Percentiles rank a stretch among this genome's conserved stretches.
These are phyloP conservation scores for Calonectria pauciramosa DNA, from an alignment of 2,329 filamentous ascomycete genomes.

Conservation along the genomic window DNA sequence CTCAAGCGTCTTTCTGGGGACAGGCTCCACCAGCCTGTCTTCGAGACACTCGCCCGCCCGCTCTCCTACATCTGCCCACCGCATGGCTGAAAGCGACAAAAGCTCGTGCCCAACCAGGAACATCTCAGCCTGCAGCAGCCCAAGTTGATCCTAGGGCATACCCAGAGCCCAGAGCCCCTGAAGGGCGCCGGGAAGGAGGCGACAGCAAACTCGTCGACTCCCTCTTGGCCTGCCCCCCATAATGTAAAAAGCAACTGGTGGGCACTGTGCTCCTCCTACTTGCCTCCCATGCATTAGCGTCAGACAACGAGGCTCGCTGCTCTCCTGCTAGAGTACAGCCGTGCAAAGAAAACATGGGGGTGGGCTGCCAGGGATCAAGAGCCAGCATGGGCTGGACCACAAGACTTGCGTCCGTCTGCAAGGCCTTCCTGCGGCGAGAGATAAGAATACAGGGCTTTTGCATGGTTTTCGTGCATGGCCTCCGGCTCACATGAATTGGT, in stretches of 20 bases:
- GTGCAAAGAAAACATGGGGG: slow-evolving; percentile 17
- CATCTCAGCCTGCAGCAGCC: slow-evolving; percentile 36
- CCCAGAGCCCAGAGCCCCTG: slow-evolving; percentile 2
- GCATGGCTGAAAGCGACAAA: slow-evolving; percentile 19
- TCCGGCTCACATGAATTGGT: slow-evolving; percentile 52
- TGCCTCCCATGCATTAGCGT: slow-evolving; percentile 37
- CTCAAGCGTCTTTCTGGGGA: background rate
- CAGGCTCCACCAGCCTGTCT: background rate
- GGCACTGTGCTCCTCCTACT: slow-evolving; percentile 25
- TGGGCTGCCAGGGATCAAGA: slow-evolving; percentile 23
- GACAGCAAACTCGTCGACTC: slow-evolving; percentile 10
- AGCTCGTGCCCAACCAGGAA: slow-evolving; percentile 12
- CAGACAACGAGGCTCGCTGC: slow-evolving; percentile 23
- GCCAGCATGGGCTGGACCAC: slow-evolving; percentile 27
- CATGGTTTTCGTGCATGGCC: slow-evolving; percentile 50
- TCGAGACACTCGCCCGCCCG: background rate
- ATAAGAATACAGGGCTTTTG: slow-evolving; percentile 42
- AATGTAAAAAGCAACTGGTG: slow-evolving; percentile 8
- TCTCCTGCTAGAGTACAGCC: slow-evolving; percentile 26
- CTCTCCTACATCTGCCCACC: slow-evolving; percentile 5
- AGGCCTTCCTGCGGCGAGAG: slow-evolving; percentile 31
- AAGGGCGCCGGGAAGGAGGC: background rate
- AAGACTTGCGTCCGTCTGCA: slow-evolving; percentile 30
- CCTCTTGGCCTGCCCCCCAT: slow-evolving; percentile 12
- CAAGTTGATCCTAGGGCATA: slow-evolving; percentile 29